Percentiles rank a stretch among this genome's conserved stretches.
phyloP scores from a whole-genome alignment of 768 basidiomycete species.

The Boletus insuetus region DNA sequence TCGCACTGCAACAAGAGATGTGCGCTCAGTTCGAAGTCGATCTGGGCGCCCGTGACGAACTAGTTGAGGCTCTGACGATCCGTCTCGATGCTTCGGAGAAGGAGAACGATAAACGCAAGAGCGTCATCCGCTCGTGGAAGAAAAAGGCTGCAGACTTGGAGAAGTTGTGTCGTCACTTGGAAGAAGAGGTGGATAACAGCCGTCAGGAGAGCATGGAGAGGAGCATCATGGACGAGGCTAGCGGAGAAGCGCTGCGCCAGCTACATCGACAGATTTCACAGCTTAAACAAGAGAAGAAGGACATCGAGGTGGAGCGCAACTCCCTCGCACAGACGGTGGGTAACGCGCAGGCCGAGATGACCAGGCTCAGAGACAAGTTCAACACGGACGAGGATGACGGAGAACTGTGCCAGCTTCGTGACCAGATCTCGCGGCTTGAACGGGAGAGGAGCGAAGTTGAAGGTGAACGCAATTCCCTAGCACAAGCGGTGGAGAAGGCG shows the following conservation, averaged over 20 bases:
- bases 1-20: conserved; percentile 71
- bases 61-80: conserved; percentile 57
- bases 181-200: conserved; percentile 87
- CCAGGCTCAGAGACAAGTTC: conserved; percentile 59
- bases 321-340: conserved; percentile 23
- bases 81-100: conserved; percentile 56
- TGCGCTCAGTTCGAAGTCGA: conserved; percentile 77
- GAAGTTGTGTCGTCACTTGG: conserved; percentile 57
- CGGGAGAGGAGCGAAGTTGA: conserved; percentile 52
- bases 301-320: conserved; percentile 46
- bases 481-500: conserved; percentile 7
- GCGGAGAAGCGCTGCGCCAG: conserved; percentile 72
- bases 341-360: conserved; percentile 62
- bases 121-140: conserved; percentile 59
- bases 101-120: conserved; percentile 61
- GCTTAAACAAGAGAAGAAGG: conserved; percentile 65
- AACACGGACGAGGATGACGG: conserved; percentile 71
- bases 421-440: conserved; percentile 71
- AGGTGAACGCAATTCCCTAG: conserved; percentile 43
- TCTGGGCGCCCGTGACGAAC: conserved; percentile 67
- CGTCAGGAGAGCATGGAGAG: conserved; percentile 78
- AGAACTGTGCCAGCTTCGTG: conserved; percentile 71
- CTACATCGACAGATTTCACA: conserved; percentile 76
- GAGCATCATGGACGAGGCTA: conserved; percentile 82
- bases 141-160: conserved; percentile 78